Evolutionary conservation across 2,329 filamentous ascomycete species (phyloP).

Genomic region (Phaeosphaeriaceae sp.): DNA sequence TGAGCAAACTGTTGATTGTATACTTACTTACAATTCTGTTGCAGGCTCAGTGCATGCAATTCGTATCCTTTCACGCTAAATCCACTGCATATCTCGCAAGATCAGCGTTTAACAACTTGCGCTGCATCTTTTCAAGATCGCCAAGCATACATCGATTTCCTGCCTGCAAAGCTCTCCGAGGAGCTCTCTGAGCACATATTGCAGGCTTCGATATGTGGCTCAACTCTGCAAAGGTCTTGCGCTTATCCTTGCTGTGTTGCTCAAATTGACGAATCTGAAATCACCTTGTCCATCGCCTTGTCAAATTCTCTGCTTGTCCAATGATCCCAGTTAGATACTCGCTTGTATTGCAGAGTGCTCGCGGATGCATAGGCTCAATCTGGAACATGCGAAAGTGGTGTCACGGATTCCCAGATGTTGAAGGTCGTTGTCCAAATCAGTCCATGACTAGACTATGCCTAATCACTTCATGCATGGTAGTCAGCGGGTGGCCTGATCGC

Average conservation of each 20-base stretch:
- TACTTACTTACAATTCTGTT: too few species aligned
- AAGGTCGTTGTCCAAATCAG: not conserved
- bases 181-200: too few species aligned
- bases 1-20: too few species aligned
- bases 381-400: not conserved
- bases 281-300: not conserved
- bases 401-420: not conserved
- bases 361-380: not conserved
- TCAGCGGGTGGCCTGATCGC: not conserved
- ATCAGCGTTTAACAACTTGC: too few species aligned
- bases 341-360: not conserved
- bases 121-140: too few species aligned
- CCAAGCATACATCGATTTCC: too few species aligned
- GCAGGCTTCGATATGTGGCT: not conserved
- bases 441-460: not conserved
- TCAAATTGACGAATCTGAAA: not conserved
- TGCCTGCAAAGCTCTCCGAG: too few species aligned
- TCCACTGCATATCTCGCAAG: too few species aligned
- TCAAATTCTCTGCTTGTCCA: not conserved
- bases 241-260: not conserved
- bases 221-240: not conserved
- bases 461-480: not conserved
- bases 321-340: not conserved
- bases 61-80: too few species aligned
- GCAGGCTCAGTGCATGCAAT: too few species aligned